Evolutionary conservation across 2,329 filamentous ascomycete species (phyloP), one percentile per base, ranked within the genome.

Genomic region (Fusarium sp.): DNA sequence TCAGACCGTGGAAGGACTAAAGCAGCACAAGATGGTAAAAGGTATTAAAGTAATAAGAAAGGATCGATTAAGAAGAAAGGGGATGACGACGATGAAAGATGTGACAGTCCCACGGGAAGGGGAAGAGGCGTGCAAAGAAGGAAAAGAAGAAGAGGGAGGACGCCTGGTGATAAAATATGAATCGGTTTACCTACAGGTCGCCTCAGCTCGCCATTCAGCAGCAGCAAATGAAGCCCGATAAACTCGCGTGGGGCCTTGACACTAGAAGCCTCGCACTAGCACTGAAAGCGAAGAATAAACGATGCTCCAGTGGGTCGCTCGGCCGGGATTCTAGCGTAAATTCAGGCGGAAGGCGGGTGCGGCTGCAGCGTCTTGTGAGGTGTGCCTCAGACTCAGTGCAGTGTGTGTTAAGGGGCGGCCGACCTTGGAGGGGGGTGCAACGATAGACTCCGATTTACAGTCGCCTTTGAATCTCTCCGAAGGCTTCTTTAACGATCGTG

Each of bases 1-100:
- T 47, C 60, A 30, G 30, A 50, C 22, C 11, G 32, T 4, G 58
- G 68, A 69, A 47, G 43, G 43, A 25, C 43, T 50, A 47, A 27
- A 27, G 47, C 63, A 70, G 43, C 45, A 27, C 38, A 27, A 27
- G 57, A 59, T 57, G 59, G 32, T 22, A 58, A 66, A 65, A 30
- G 61, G 33, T 68, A 77, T 64, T 67, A 68, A 75, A 68, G 35
- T 65, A 57, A 35, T 70, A 69, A 64, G 56, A 64, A 79, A 77
- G 71, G 74, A 78, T 74, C 61, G 76, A 78, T 77, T 32, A 62
- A 58, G 65, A 63, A 66, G 57, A 56, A 63, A 64, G 64, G 45
- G 63, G 70, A 52, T 61, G 56, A 72, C 37, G 52, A 54, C 20
- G 62, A 66, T 20, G 20, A n/a, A 57, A 52, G 52, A 62, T 33